Evolutionary conservation across 805 yeast species (phyloP).

Genomic region (Hanseniaspora pseudoguilliermondii): DNA sequence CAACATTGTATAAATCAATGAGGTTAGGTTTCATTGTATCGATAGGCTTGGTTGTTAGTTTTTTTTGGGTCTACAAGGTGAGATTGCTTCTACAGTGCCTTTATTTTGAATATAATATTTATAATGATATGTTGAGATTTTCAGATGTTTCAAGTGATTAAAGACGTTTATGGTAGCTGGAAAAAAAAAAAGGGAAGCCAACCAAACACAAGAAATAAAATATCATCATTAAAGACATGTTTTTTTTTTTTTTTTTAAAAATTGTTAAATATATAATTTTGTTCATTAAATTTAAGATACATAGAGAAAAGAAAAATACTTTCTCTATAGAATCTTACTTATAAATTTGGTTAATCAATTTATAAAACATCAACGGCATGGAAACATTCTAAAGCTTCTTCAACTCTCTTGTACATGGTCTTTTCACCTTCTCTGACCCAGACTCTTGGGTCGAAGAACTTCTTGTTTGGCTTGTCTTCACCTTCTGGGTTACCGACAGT

Average conservation of each 20-base stretch:
- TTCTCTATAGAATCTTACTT: not conserved
- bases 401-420: conserved; percentile 82
- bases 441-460: conserved; percentile 99
- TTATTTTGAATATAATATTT: too few species aligned
- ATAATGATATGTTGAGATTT: too few species aligned
- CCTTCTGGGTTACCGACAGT: conserved; percentile 99
- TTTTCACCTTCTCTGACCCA: conserved; percentile 99
- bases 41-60: not conserved
- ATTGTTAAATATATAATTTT: not conserved
- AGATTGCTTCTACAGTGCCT: too few species aligned
- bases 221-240: not conserved
- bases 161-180: too few species aligned
- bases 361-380: conserved; percentile 35
- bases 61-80: not conserved
- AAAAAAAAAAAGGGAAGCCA: too few species aligned
- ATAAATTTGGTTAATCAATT: not conserved
- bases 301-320: not conserved
- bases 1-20: conserved; percentile 1
- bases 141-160: too few species aligned
- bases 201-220: not conserved
- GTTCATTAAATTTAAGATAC: not conserved
- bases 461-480: conserved; percentile 98
- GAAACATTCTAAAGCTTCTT: conserved; percentile 77
- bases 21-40: not conserved
- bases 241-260: not conserved